Percentiles rank a stretch among this genome's conserved stretches.
Evolutionary conservation across 192 early-diverging fungal genomes (phyloP).

Genomic region (Hyaloraphidium curvatum): DNA sequence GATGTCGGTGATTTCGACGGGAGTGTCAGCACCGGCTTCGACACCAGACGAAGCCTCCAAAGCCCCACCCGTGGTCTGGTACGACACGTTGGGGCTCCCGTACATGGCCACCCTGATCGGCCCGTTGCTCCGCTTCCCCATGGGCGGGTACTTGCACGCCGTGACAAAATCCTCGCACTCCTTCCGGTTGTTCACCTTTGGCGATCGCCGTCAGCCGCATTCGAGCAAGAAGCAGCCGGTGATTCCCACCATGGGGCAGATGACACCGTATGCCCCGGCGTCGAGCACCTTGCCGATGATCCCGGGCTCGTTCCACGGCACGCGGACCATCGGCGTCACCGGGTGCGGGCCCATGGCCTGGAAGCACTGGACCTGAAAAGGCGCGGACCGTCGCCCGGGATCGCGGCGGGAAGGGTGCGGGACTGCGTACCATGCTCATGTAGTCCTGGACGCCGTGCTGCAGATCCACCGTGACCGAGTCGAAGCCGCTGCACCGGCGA

Average conservation of each 20-base stretch:
- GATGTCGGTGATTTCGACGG: too few relatives aligned
- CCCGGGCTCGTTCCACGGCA: not conserved
- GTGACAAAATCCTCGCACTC: not conserved
- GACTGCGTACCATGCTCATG: too few relatives aligned
- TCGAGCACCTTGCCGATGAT: not conserved
- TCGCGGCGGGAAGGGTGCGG: too few relatives aligned
- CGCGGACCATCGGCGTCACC: not conserved
- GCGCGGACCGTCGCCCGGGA: too few relatives aligned
- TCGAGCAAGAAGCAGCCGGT: too few relatives aligned
- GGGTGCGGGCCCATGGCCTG: not conserved
- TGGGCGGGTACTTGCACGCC: not conserved
- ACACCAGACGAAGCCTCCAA: too few relatives aligned
- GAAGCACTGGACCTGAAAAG: not conserved
- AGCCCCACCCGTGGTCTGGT: not conserved
- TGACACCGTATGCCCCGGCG: not conserved
- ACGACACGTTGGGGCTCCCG: not conserved
- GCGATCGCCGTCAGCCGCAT: too few relatives aligned
- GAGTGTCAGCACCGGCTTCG: too few relatives aligned
- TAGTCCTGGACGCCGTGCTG: not conserved
- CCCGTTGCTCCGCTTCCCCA: not conserved
- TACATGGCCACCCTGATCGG: not conserved
- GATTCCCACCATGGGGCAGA: not conserved
- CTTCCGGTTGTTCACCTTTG: not conserved
- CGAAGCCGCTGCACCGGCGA: not conserved
- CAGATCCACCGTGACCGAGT: not conserved